A percentile compares a stretch with the other conserved stretches of the same genome.
Evolutionary conservation across 345 rosid genomes (phyloP).

Genomic region (Dimocarpus longan): DNA sequence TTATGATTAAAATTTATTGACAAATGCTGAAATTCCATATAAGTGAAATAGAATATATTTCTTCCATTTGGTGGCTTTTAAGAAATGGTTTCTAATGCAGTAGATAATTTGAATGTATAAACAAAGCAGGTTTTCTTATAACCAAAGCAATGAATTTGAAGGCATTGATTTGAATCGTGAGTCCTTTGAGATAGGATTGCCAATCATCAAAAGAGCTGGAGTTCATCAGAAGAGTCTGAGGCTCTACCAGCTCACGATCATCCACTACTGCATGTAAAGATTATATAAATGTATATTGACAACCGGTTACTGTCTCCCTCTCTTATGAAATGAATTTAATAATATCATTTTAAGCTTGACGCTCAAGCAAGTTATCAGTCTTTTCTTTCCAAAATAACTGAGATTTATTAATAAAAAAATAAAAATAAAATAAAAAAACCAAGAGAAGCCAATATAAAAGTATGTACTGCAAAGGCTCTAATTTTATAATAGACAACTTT

Average conservation of each 20-base stretch:
- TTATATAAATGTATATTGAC: too few species aligned
- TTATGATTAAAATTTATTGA: too few species aligned
- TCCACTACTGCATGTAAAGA: slow-evolving; percentile 35
- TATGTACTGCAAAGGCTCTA: too few species aligned
- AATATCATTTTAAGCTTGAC: too few species aligned
- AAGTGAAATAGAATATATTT: too few species aligned
- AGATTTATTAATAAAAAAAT: background rate
- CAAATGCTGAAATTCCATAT: too few species aligned
- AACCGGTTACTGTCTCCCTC: too few species aligned
- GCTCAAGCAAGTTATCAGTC: too few species aligned
- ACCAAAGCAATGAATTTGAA: slow-evolving; percentile 18
- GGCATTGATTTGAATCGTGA: slow-evolving; percentile 41
- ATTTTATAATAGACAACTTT: too few species aligned
- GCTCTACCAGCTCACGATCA: slow-evolving; percentile 41
- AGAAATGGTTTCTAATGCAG: background rate
- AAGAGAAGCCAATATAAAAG: background rate
- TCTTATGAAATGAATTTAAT: too few species aligned
- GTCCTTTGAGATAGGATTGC: slow-evolving; percentile 43
- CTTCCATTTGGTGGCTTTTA: background rate
- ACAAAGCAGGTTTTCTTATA: background rate
- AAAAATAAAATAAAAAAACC: background rate
- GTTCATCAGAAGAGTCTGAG: slow-evolving; percentile 43
- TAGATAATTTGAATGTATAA: too few species aligned
- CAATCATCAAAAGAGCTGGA: slow-evolving; percentile 39
- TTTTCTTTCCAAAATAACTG: too few species aligned